phyloP scores from a whole-genome alignment of 2,329 filamentous ascomycete species.

The Clarireedia sp. region DNA sequence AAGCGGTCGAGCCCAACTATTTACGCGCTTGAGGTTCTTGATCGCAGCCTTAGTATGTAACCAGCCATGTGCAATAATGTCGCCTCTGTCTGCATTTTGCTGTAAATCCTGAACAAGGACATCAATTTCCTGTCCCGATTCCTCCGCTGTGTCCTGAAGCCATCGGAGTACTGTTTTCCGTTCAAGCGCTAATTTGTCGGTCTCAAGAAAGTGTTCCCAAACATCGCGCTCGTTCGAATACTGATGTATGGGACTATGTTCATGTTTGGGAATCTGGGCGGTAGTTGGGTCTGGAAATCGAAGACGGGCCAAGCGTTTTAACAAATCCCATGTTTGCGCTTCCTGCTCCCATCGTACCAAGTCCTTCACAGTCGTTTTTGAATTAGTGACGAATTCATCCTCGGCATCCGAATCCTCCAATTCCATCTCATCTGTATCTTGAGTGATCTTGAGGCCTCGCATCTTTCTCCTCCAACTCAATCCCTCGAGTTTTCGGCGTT shows the following conservation, averaged over 20 bases:
- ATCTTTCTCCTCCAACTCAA: slow-evolving; percentile 31
- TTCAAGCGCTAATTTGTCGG: slow-evolving; percentile 67
- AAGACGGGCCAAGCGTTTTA: slow-evolving; percentile 56
- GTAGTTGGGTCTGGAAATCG: slow-evolving; percentile 43
- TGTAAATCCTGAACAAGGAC: slow-evolving; percentile 70
- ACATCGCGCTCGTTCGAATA: slow-evolving; percentile 54
- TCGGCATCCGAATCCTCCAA: slow-evolving; percentile 48
- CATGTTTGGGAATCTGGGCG: slow-evolving; percentile 17
- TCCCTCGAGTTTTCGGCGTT: slow-evolving; percentile 25
- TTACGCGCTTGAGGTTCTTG: slow-evolving; percentile 79
- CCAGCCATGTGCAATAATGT: slow-evolving; percentile 82
- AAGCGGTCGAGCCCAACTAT: slow-evolving; percentile 56
- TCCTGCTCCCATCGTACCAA: slow-evolving; percentile 69
- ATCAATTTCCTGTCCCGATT: slow-evolving; percentile 62
- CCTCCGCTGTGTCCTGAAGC: slow-evolving; percentile 70
- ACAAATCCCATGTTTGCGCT: slow-evolving; percentile 81
- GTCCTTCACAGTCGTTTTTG: slow-evolving; percentile 36
- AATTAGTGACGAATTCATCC: slow-evolving; percentile 25
- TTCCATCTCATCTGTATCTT: slow-evolving; percentile 28
- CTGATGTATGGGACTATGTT: slow-evolving; percentile 32
- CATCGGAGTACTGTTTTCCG: slow-evolving; percentile 75
- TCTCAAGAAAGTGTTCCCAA: slow-evolving; percentile 67
- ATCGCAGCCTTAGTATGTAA: slow-evolving; percentile 84
- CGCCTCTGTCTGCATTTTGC: slow-evolving; percentile 66
- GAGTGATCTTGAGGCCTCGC: slow-evolving; percentile 24